Evolutionary conservation across 495 filamentous ascomycete species (phyloP), one percentile per base, ranked within the genome.

Genomic region (Aspergillus haitiensis): DNA sequence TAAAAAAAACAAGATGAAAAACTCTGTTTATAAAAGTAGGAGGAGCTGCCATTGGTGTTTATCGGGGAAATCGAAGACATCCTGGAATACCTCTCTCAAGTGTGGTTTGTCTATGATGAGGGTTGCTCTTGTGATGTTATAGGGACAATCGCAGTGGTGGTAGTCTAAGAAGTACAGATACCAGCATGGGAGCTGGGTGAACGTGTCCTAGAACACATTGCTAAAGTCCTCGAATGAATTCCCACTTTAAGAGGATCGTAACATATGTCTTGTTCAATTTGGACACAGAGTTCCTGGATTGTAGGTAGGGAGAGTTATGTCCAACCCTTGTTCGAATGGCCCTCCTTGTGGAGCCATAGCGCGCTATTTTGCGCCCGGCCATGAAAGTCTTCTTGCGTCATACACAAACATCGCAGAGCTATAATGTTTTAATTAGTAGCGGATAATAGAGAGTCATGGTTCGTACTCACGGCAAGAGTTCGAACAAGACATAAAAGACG

Each of bases 1-100:
- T 7, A 40, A n/a, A 40, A 40, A 40, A n/a, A 40, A 40, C n/a
- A 40, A 40, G n/a, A 40, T 40, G 37, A 40, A 40, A n/a, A 40
- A 40, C 3, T 7, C 37, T 3, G 37, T 40, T 7, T 7, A 40
- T 10, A 7, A 40, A 11, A 11, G 10, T 3, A 40, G 37, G 10
- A 40, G 37, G 3, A 40, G 37, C 10, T 40, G 37, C 37, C 37
- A 40, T 40, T 40, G 37, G 37, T 40, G 37, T 40, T 40, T 40
- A 40, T 40, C 37, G 10, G 37, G 37, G 7, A 40, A 40, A 4
- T 40, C 37, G 4, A 11, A 40, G 11, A 40, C 9, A 8, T 40
- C 4, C n/a, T 5, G 37, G 37, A 40, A 5, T 4, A 40, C 37
- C 10, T 5, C 2, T n/a, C 1, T 40, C 11, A 8, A n/a, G 6